Evolutionary conservation across 192 early-diverging fungal genomes (phyloP).

Genomic region (Funneliformis mosseae): DNA sequence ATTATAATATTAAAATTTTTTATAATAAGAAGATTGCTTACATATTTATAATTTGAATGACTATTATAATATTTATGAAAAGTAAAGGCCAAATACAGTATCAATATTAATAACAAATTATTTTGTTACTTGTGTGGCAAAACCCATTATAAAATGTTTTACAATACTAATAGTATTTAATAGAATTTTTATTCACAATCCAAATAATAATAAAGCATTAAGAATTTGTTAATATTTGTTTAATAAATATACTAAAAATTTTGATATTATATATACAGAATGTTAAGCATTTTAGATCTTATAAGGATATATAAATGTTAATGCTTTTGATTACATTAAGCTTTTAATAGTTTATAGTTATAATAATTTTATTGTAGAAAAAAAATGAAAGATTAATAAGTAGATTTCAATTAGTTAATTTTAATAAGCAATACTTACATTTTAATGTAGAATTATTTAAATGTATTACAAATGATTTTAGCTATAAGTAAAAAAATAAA

Average conservation of each 20-base stretch:
- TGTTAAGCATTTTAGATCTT: neutral
- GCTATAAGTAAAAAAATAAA: too few species aligned
- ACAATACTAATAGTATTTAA: neutral
- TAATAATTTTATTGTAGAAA: neutral
- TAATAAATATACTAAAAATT: neutral
- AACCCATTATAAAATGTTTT: neutral
- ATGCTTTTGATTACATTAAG: neutral
- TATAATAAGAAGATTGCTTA: neutral
- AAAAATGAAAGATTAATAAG: neutral
- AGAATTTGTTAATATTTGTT: neutral
- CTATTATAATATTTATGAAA: neutral
- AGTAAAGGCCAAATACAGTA: neutral
- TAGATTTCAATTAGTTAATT: neutral
- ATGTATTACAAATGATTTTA: too few species aligned
- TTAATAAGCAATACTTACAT: neutral
- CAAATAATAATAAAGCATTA: neutral
- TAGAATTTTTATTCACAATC: neutral
- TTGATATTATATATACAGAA: conserved; percentile 6
- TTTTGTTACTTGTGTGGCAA: neutral
- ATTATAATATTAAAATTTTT: neutral
- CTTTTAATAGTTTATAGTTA: neutral
- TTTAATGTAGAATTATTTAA: neutral
- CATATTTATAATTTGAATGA: conserved; percentile 2
- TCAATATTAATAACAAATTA: neutral
- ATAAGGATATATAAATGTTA: neutral